Base-by-base conservation (phyloP, 2,329 filamentous ascomycete genomes). In the Epichloe sibirici region DNA sequence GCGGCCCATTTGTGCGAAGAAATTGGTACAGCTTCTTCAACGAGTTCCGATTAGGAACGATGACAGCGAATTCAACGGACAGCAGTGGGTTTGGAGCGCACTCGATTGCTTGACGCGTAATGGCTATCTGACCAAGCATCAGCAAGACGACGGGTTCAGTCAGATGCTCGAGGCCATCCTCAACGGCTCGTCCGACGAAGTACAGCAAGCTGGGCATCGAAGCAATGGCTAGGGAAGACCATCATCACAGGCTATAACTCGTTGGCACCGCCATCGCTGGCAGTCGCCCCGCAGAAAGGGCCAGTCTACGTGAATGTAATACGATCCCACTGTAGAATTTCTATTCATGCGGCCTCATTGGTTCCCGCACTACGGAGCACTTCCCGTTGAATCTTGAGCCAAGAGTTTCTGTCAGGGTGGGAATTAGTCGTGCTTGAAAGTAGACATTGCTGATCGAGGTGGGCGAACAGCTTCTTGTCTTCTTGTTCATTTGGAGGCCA, bases 101-200 rank as follows among this genome's bases (percentile, higher is more conserved):
- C 50, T 56, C 13, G 45, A 34, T 38, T 45, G 37, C 12, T 34
- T 57, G 49, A 51, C 45, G 38, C 38, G 45, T 9, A 28, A 44
- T 13, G 49, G 55, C 37, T 48, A 49, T 48, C 39, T 56, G 21
- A 51, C 43, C 31, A 51, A 49, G 40, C 39, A 53, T 38, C 53
- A 54, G 23, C 49, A 43, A 37, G 56, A 56, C 17, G 31, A 53
- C 2, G 51, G 55, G 37, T 55, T 58, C 45, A 50, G 56, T 31
- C 49, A 39, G 15, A 53, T 57, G 56, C 51, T 58, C 12, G 52
- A 55, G 44, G 53, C 50, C 17, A 46, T 58, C 40, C 54, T 58
- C 43, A 51, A 56, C 17, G 55, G 56, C 28, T 57, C 55, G n/a
- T 52, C 53, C 3, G 56, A 58, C 35, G 56, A 58, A 50, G 35